phyloP scores from a whole-genome alignment of 1,284 basidiomycete species.

The Ganoderma multipileum region DNA sequence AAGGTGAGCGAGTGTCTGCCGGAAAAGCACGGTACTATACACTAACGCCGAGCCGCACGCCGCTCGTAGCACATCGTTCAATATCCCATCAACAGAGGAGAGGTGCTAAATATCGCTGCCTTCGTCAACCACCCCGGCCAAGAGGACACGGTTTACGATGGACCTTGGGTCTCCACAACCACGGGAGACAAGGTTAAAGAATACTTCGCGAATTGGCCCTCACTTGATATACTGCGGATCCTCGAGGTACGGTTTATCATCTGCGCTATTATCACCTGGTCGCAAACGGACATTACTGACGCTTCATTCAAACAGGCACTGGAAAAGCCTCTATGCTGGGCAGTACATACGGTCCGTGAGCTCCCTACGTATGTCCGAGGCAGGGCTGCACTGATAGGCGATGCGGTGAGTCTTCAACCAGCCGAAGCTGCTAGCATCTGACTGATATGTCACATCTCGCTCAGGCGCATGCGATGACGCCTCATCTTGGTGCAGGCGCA shows the following conservation, averaged over 20 bases:
- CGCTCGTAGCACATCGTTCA: constrained; percentile 50
- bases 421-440: background rate
- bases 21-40: background rate
- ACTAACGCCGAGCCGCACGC: background rate
- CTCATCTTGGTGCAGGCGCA: constrained; percentile 47
- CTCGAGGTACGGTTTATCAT: constrained; percentile 45
- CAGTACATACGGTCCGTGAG: constrained; percentile 38
- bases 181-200: constrained; percentile 45
- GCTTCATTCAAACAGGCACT: constrained; percentile 32
- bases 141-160: constrained; percentile 49
- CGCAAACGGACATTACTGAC: background rate
- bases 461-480: constrained; percentile 51
- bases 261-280: background rate
- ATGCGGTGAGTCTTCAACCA: constrained; percentile 39
- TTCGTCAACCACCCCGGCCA: constrained; percentile 49
- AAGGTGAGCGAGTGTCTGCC: background rate
- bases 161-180: constrained; percentile 49
- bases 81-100: constrained; percentile 55
- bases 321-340: constrained; percentile 43
- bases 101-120: constrained; percentile 55
- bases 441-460: background rate
- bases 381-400: constrained; percentile 43
- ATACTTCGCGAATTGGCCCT: constrained; percentile 50
- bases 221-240: constrained; percentile 52
- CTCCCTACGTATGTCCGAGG: constrained; percentile 37